Conservation (phyloP, 2,329 filamentous ascomycete genomes). For the Neopestalotiopsis sp. region DNA sequence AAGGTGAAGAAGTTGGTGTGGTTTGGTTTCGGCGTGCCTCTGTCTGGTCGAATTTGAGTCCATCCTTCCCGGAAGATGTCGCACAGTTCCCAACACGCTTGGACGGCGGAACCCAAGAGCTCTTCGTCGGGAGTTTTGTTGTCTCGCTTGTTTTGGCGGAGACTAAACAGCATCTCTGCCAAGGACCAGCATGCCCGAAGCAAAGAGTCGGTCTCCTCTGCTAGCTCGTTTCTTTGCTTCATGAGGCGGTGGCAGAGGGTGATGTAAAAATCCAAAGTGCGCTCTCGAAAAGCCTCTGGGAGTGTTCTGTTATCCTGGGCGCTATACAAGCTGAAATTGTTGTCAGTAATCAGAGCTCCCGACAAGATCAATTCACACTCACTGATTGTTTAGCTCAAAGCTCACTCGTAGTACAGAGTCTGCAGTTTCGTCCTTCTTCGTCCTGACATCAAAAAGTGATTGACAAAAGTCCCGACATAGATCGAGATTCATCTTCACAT, state of each 20-base stretch:
- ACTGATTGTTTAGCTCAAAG: conserved; percentile 95
- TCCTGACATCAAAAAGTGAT: conserved; percentile 84
- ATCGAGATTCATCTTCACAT: conserved; percentile 78
- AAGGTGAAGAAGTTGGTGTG: conserved; percentile 72
- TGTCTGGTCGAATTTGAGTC: conserved; percentile 85
- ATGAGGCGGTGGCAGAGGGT: conserved; percentile 94
- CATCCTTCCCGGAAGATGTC: conserved; percentile 92
- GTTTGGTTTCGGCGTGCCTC: conserved; percentile 82
- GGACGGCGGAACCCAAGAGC: conserved; percentile 83
- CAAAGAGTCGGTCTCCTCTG: conserved; percentile 83
- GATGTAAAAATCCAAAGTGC: conserved; percentile 93
- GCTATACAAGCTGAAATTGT: conserved; percentile 72
- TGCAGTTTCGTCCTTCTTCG: conserved; percentile 76
- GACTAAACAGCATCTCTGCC: conserved; percentile 90
- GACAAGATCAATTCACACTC: conserved; percentile 32
- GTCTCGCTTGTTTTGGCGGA: conserved; percentile 82
- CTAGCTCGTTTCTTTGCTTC: conserved; percentile 84
- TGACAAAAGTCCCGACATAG: conserved; percentile 93
- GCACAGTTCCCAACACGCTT: conserved; percentile 93
- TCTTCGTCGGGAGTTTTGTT: conserved; percentile 79
- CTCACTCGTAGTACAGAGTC: conserved; percentile 91
- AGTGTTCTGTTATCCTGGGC: conserved; percentile 81
- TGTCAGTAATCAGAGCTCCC: conserved; percentile 15
- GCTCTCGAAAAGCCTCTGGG: conserved; percentile 85
- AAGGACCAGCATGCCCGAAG: conserved; percentile 88